These are phyloP conservation scores for Fusarium zealandicum DNA, from an alignment of 2,329 filamentous ascomycete species.

Conservation along the genomic window DNA sequence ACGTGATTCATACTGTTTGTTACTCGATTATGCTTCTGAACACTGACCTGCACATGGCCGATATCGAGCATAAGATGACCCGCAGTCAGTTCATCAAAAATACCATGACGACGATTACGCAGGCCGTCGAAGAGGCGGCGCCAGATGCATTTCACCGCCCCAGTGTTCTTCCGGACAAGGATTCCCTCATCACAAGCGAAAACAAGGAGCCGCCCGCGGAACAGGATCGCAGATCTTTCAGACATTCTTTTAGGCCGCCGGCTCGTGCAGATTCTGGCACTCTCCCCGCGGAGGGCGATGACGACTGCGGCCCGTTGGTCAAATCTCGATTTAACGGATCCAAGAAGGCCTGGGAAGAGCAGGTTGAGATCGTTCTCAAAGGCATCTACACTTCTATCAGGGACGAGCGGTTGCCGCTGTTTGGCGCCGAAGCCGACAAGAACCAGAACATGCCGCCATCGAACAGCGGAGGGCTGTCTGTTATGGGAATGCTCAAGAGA, in stretches of 20 bases:
- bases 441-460: conserved; percentile 49
- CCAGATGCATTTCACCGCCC: conserved; percentile 70
- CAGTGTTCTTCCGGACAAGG: conserved; percentile 60
- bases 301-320: conserved; percentile 76
- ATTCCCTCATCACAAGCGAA: conserved; percentile 45
- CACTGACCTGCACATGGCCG: conserved; percentile 92
- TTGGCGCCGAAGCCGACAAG: conserved; percentile 68
- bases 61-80: conserved; percentile 97
- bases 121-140: conserved; percentile 75
- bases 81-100: conserved; percentile 94
- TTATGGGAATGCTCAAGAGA: conserved; percentile 79
- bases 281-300: conserved; percentile 47
- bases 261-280: conserved; percentile 53
- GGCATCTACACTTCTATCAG: conserved; percentile 91
- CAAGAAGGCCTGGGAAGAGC: conserved; percentile 82
- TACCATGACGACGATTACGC: conserved; percentile 86
- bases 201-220: conserved; percentile 47
- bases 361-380: conserved; percentile 90
- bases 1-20: conserved; percentile 96
- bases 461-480: conserved; percentile 72
- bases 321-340: conserved; percentile 77
- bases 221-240: conserved; percentile 50
- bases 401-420: conserved; percentile 83
- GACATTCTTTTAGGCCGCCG: conserved; percentile 60
- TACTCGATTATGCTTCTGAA: conserved; percentile 96